Conservation (phyloP, 768 basidiomycete species). For the Trametes coccinea region DNA sequence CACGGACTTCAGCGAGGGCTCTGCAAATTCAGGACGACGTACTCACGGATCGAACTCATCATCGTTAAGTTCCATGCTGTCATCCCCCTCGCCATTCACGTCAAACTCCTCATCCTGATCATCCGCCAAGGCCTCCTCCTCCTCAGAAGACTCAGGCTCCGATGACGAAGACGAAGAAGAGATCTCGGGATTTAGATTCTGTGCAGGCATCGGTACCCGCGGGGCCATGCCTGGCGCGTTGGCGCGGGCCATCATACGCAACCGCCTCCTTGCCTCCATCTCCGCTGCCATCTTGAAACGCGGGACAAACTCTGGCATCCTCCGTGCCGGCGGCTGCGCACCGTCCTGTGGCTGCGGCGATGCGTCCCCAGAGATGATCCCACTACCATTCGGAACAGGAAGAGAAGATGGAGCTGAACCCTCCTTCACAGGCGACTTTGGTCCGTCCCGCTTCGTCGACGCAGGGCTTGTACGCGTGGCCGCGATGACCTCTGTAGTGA, state of each 20-base stretch:
- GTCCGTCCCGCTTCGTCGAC: conserved; percentile 7
- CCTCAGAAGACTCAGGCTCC: conserved; percentile 27
- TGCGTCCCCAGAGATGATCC: background rate
- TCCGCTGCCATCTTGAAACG: conserved; percentile 83
- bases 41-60: conserved; percentile 83
- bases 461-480: conserved; percentile 7
- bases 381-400: conserved; percentile 7
- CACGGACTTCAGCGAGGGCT: background rate
- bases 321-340: conserved; percentile 39
- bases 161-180: conserved; percentile 48
- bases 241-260: conserved; percentile 66
- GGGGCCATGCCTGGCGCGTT: conserved; percentile 37
- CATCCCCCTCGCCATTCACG: conserved; percentile 43
- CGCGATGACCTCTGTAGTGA: conserved; percentile 17
- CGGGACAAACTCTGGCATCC: conserved; percentile 59
- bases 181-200: conserved; percentile 47
- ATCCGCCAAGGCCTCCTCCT: conserved; percentile 41
- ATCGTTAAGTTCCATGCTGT: conserved; percentile 41
- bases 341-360: conserved; percentile 19
- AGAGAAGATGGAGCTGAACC: background rate
- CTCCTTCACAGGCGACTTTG: conserved; percentile 12
- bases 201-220: conserved; percentile 34
- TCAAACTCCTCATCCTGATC: conserved; percentile 50
- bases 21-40: background rate
- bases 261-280: conserved; percentile 73